These are phyloP conservation scores for Alternaria novae-zelandiae DNA, from an alignment of 2,329 filamentous ascomycete species.

Conservation along the genomic window DNA sequence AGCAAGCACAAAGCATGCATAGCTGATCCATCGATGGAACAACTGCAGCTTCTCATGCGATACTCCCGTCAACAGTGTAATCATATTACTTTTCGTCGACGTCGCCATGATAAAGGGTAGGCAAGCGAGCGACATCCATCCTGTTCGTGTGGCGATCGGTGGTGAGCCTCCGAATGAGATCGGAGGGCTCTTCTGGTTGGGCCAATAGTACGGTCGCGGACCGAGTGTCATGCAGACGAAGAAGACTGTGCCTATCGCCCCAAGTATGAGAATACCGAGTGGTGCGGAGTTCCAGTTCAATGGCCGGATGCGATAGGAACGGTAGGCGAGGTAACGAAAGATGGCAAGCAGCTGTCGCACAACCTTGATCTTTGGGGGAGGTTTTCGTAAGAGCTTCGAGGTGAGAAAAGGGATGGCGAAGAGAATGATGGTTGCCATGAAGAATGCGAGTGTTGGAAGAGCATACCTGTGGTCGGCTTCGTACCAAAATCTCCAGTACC, in stretches of 20 bases:
- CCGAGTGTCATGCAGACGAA: conserved; percentile 38
- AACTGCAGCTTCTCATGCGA: conserved; percentile 63
- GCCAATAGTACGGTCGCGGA: conserved; percentile 32
- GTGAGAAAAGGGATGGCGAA: conserved; percentile 54
- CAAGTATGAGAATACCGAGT: conserved; percentile 32
- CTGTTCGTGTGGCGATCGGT: conserved; percentile 37
- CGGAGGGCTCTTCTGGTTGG: conserved; percentile 2
- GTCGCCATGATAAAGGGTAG: conserved; percentile 48
- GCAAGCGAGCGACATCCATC: conserved; percentile 39
- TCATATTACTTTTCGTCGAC: conserved; percentile 62
- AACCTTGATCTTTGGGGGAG: conserved; percentile 8
- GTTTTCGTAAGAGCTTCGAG: conserved; percentile 33
- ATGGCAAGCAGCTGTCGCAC: conserved; percentile 18
- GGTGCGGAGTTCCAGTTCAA: conserved; percentile 39
- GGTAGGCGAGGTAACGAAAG: conserved; percentile 38
- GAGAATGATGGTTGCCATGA: conserved; percentile 57
- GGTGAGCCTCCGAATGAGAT: conserved; percentile 29
- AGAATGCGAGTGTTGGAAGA: conserved; percentile 60
- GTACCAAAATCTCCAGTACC: conserved; percentile 47
- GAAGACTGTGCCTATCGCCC: conserved; percentile 28
- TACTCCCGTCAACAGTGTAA: conserved; percentile 61
- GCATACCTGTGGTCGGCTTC: conserved; percentile 62
- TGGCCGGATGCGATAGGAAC: conserved; percentile 27
- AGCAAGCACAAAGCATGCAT: conserved; percentile 62
- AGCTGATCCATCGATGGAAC: conserved; percentile 37